These are phyloP conservation scores for Laetiporus sulphureus DNA, from an alignment of 1,284 basidiomycete species.

Conservation along the genomic window DNA sequence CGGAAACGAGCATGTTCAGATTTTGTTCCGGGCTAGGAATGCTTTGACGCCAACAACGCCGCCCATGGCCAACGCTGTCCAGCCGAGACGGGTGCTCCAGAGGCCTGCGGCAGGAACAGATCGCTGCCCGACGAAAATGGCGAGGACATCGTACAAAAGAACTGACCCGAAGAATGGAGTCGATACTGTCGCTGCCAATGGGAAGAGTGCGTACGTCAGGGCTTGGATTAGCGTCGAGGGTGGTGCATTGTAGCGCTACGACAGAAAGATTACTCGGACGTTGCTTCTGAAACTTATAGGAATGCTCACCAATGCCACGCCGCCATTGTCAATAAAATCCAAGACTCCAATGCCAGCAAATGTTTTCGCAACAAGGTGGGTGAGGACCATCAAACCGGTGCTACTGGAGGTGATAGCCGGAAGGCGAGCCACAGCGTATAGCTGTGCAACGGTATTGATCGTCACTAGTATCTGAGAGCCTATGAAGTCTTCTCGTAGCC, in stretches of 20 bases:
- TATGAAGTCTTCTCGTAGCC: slow-evolving; percentile 26
- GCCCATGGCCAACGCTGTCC: slow-evolving; percentile 19
- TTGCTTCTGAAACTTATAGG: too few species aligned
- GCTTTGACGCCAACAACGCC: slow-evolving; percentile 17
- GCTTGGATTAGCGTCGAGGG: slow-evolving; percentile 18
- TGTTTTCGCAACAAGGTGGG: slow-evolving; percentile 29
- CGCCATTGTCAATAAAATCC: slow-evolving; percentile 30
- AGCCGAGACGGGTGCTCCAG: slow-evolving; percentile 21
- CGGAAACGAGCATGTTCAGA: too few species aligned
- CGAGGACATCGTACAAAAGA: slow-evolving; percentile 25
- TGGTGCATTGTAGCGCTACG: slow-evolving; percentile 15
- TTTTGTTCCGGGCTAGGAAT: slow-evolving; percentile 1
- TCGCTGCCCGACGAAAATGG: slow-evolving; percentile 21
- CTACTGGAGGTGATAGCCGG: slow-evolving; percentile 17
- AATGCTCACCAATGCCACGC: slow-evolving; percentile 21
- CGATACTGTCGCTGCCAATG: slow-evolving; percentile 17
- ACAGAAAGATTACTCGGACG: too few species aligned
- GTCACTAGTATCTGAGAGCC: slow-evolving; percentile 26
- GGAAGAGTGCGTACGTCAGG: slow-evolving; percentile 19
- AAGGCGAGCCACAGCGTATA: slow-evolving; percentile 23
- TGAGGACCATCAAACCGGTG: slow-evolving; percentile 17
- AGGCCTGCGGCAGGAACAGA: slow-evolving; percentile 13
- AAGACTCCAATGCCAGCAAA: slow-evolving; percentile 29
- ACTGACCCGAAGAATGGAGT: slow-evolving; percentile 23
- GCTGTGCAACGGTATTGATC: slow-evolving; percentile 27